Evolutionary conservation across 1,284 basidiomycete species (phyloP).

Genomic region (Papiliotrema laurentii): DNA sequence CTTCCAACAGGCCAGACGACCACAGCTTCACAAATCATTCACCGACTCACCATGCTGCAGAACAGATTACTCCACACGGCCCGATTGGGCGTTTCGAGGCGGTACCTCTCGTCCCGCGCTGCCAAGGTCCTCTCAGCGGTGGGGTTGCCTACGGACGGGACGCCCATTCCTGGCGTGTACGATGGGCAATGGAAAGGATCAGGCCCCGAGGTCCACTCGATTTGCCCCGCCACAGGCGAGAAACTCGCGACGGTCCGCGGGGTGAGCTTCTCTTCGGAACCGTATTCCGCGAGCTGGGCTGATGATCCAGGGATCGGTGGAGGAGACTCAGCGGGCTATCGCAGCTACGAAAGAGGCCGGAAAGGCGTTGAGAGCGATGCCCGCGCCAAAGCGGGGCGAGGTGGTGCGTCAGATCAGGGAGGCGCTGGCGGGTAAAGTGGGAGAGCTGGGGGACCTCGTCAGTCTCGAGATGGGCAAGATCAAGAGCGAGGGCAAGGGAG

Average conservation of each 20-base stretch:
- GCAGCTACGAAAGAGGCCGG: constrained; percentile 55
- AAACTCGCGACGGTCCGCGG: constrained; percentile 31
- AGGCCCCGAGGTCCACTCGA: constrained; percentile 28
- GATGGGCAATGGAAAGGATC: constrained; percentile 42
- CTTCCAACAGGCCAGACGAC: neutral
- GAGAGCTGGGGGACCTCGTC: constrained; percentile 69
- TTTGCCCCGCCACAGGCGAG: constrained; percentile 43
- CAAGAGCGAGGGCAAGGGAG: constrained; percentile 81
- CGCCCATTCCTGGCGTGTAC: constrained; percentile 32
- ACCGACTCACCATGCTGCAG: neutral
- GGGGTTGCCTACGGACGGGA: constrained; percentile 24
- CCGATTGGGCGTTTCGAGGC: neutral
- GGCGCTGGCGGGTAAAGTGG: constrained; percentile 73
- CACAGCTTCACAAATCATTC: no score
- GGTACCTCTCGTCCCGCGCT: constrained; percentile 33
- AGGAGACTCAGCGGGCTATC: constrained; percentile 23
- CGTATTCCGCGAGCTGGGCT: neutral
- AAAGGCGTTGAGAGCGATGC: constrained; percentile 64
- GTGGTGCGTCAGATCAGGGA: constrained; percentile 81
- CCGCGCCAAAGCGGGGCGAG: constrained; percentile 82
- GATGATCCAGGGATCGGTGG: constrained; percentile 29
- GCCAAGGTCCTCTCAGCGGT: constrained; percentile 31
- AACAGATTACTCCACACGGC: neutral
- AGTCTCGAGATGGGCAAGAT: constrained; percentile 86
- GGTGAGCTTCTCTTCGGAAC: constrained; percentile 17